Percentiles rank a stretch among this genome's conserved stretches.
Evolutionary conservation across 768 basidiomycete genomes (phyloP).

Genomic region (Leucosporidium scottii): DNA sequence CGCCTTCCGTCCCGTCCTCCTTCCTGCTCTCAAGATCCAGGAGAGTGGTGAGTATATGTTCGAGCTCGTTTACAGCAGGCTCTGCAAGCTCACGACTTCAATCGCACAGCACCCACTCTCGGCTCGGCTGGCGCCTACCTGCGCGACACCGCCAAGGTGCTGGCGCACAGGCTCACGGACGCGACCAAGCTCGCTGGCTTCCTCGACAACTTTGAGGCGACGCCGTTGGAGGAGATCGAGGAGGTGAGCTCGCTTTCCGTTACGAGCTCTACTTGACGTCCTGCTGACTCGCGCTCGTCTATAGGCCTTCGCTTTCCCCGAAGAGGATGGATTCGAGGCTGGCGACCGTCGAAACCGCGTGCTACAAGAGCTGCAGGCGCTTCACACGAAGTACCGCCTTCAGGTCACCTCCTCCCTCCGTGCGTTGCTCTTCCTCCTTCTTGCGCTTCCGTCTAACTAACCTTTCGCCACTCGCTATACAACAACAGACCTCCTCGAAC

Average conservation of each 20-base stretch:
- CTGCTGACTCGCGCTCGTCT: not conserved
- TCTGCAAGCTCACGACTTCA: not conserved
- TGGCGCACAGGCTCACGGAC: constrained; percentile 28
- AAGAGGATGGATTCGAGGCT: constrained; percentile 43
- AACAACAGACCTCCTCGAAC: constrained; percentile 50
- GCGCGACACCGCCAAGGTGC: constrained; percentile 35
- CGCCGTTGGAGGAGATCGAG: constrained; percentile 61
- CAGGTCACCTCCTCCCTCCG: constrained; percentile 56
- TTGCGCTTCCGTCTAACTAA: not conserved
- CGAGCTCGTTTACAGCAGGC: too few relatives aligned
- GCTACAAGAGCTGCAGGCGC: constrained; percentile 59
- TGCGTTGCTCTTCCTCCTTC: constrained; percentile 40
- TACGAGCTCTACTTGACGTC: not conserved
- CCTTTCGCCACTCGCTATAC: not conserved
- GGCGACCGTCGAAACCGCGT: constrained; percentile 40
- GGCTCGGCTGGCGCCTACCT: constrained; percentile 59
- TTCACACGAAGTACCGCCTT: constrained; percentile 44
- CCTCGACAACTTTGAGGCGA: constrained; percentile 62
- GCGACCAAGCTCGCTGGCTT: constrained; percentile 63
- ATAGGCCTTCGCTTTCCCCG: constrained; percentile 48
- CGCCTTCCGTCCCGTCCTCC: constrained; percentile 31
- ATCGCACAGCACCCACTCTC: constrained; percentile 31
- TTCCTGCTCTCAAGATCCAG: constrained; percentile 20
- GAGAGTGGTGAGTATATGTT: not conserved
- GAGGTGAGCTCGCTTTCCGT: constrained; percentile 49